These are phyloP conservation scores for Teratosphaeria epicoccoides DNA, from an alignment of 2,329 filamentous ascomycete genomes.

Conservation along the genomic window DNA sequence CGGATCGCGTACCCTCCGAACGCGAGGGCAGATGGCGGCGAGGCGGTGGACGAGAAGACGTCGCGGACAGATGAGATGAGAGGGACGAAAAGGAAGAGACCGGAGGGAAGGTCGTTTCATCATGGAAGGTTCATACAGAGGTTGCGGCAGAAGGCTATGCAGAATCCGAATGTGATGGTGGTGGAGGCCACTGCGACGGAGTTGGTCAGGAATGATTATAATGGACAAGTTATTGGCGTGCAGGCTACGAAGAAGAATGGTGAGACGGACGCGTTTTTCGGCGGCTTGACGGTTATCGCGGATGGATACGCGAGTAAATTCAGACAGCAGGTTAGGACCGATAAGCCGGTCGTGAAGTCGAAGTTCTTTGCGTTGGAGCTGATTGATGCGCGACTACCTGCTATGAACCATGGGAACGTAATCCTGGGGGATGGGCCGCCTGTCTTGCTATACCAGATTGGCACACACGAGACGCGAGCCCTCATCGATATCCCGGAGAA, in stretches of 20 bases:
- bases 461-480: constrained; percentile 82
- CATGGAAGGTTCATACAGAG: constrained; percentile 87
- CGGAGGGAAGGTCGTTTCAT: constrained; percentile 76
- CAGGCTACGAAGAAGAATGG: constrained; percentile 55
- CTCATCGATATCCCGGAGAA: constrained; percentile 79
- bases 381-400: constrained; percentile 71
- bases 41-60: constrained; percentile 23
- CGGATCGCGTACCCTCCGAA: constrained; percentile 68
- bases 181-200: constrained; percentile 79
- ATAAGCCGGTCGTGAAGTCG: constrained; percentile 59
- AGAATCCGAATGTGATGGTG: constrained; percentile 73
- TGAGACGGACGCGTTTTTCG: constrained; percentile 67
- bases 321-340: constrained; percentile 63
- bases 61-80: constrained; percentile 20
- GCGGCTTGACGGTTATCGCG: constrained; percentile 72
- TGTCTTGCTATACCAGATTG: constrained; percentile 92
- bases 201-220: constrained; percentile 59
- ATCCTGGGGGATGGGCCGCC: constrained; percentile 68
- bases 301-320: constrained; percentile 93
- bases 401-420: constrained; percentile 71
- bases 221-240: constrained; percentile 70
- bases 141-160: constrained; percentile 62
- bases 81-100: constrained; percentile 35
- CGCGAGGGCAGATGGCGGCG: constrained; percentile 28
- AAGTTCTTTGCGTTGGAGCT: constrained; percentile 93